Conservation (phyloP, 768 basidiomycete species). For the Royoungia palumana region DNA sequence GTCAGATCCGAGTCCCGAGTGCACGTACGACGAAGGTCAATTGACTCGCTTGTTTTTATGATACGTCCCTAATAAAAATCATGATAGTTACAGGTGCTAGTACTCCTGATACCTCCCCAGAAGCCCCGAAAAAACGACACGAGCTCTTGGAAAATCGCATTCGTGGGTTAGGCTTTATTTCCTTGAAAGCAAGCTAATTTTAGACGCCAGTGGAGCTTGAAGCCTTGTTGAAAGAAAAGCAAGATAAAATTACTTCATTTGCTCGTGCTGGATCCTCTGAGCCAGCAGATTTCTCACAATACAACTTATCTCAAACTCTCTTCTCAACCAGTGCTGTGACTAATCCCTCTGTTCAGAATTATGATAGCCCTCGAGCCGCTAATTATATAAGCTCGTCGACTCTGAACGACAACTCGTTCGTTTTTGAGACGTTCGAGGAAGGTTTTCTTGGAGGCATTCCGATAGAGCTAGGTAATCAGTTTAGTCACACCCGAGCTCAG, state of each 20-base stretch:
- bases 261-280: not conserved
- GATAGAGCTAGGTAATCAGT: slow-evolving; percentile 4
- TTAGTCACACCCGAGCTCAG: not conserved
- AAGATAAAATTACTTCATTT: slow-evolving; percentile 21
- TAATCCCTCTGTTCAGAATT: not conserved
- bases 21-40: slow-evolving; percentile 73
- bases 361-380: not conserved
- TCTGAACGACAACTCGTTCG: not conserved
- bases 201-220: slow-evolving; percentile 61
- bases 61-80: not conserved
- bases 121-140: slow-evolving; percentile 57
- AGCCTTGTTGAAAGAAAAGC: slow-evolving; percentile 57
- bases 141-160: slow-evolving; percentile 68
- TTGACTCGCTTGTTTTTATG: not conserved
- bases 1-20: slow-evolving; percentile 57
- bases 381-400: not conserved
- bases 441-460: not conserved
- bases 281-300: not conserved
- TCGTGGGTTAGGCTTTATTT: slow-evolving; percentile 39
- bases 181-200: slow-evolving; percentile 1
- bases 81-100: slow-evolving; percentile 39
- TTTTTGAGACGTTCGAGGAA: not conserved
- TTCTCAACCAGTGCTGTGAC: not conserved
- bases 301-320: not conserved
- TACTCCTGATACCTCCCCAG: slow-evolving; percentile 31